phyloP scores from a whole-genome alignment of 2,329 filamentous ascomycete genomes.

The Lecanosticta acicola region DNA sequence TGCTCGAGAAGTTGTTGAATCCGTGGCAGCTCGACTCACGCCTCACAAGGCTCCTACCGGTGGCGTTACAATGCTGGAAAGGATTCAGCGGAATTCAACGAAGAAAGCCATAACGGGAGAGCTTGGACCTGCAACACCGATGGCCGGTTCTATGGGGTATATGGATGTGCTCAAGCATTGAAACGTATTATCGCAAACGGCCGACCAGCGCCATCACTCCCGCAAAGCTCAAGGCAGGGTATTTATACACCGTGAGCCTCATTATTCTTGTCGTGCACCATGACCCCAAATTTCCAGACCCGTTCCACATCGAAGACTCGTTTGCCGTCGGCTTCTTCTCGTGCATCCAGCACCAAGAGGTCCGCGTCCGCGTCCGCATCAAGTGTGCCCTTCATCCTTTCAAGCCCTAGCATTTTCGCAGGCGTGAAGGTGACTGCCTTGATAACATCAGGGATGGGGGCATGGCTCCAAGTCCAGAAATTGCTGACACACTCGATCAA shows the following conservation, averaged over 20 bases:
- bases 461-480: slow-evolving; percentile 69
- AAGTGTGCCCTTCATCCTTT: slow-evolving; percentile 58
- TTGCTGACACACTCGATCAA: slow-evolving; percentile 80
- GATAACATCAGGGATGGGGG: slow-evolving; percentile 61
- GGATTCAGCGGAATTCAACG: slow-evolving; percentile 2
- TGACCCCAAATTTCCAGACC: slow-evolving; percentile 71
- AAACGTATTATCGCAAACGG: too few relatives aligned
- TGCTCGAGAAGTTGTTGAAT: background rate
- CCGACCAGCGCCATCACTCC: background rate
- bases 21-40: background rate
- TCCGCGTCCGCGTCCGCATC: slow-evolving; percentile 45
- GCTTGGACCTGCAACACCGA: background rate
- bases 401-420: slow-evolving; percentile 67
- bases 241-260: slow-evolving; percentile 3
- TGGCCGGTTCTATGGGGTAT: background rate
- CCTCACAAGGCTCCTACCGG: slow-evolving; percentile 2
- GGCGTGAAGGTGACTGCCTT: slow-evolving; percentile 71
- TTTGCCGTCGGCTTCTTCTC: slow-evolving; percentile 39
- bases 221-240: background rate
- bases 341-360: slow-evolving; percentile 59
- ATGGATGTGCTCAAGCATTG: background rate
- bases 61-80: background rate
- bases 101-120: slow-evolving; percentile 1
- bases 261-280: slow-evolving; percentile 35
- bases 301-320: slow-evolving; percentile 61